Percentiles rank a stretch among this genome's conserved stretches.
Evolutionary conservation across 768 basidiomycete genomes (phyloP).

Genomic region (Boletus insuetus): DNA sequence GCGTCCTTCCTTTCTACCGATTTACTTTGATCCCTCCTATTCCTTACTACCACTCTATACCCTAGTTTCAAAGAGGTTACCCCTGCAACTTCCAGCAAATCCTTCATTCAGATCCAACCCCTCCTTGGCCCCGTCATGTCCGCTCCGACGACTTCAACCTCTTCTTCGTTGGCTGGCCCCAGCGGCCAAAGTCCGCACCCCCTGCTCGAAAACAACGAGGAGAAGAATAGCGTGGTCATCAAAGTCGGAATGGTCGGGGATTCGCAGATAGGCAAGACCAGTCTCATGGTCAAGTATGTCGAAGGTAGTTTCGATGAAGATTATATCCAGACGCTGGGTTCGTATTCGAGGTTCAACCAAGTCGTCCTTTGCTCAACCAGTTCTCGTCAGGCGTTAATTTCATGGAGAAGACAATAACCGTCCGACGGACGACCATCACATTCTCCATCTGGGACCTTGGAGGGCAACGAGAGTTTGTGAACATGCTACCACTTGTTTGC

Average conservation of each 20-base stretch:
- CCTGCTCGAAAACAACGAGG: conserved; percentile 59
- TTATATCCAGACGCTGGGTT: conserved; percentile 98
- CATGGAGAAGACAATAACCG: conserved; percentile 99
- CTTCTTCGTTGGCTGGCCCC: conserved; percentile 44
- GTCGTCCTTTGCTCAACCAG: conserved; percentile 7
- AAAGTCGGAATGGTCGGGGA: conserved; percentile 99
- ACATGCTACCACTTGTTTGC: conserved; percentile 97
- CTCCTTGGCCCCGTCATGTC: conserved; percentile 40
- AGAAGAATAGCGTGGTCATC: conserved; percentile 89
- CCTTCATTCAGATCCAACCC: conserved; percentile 18
- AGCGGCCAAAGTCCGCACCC: conserved; percentile 53
- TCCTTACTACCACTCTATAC: conserved; percentile 26
- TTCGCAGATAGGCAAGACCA: conserved; percentile 99
- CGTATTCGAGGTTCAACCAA: conserved; percentile 23
- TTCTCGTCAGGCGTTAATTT: conserved; percentile 81
- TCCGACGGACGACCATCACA: conserved; percentile 97
- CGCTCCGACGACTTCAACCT: conserved; percentile 46
- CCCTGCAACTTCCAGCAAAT: conserved; percentile 12
- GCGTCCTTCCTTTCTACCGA: conserved; percentile 39
- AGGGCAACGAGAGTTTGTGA: conserved; percentile 97
- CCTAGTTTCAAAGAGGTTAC: conserved; percentile 23
- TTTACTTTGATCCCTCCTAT: conserved; percentile 26
- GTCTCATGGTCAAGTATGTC: conserved; percentile 99
- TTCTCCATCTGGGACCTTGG: conserved; percentile 99
- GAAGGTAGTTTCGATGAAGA: conserved; percentile 99